These are phyloP conservation scores for Cordyceps cicadae DNA, from an alignment of 2,329 filamentous ascomycete genomes.

Conservation along the genomic window DNA sequence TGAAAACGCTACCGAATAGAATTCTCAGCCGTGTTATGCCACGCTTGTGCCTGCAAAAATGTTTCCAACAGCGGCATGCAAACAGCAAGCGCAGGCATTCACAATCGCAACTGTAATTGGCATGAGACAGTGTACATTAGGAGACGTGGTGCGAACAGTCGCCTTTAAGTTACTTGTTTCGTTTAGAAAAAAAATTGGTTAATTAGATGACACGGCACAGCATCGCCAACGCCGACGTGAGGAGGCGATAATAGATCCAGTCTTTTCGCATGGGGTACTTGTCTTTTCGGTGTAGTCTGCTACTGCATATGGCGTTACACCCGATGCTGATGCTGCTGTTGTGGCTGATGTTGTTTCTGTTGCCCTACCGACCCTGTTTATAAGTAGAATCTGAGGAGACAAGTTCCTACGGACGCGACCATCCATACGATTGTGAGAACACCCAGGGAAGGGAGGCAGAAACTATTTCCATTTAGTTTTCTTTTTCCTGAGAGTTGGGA, in stretches of 20 bases:
- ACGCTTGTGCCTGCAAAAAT: neutral
- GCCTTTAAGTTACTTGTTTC: neutral
- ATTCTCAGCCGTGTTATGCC: neutral
- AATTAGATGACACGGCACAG: neutral
- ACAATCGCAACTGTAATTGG: neutral
- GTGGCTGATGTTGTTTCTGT: too few species aligned
- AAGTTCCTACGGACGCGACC: too few species aligned
- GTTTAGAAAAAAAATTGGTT: neutral
- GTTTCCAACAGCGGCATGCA: neutral
- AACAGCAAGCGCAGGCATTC: neutral
- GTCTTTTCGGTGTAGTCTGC: too few species aligned
- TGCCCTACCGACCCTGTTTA: too few species aligned
- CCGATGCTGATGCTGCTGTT: too few species aligned
- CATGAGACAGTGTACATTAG: neutral
- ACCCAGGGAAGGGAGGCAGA: too few species aligned
- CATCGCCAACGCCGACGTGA: neutral
- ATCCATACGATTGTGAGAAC: too few species aligned
- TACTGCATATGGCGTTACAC: too few species aligned
- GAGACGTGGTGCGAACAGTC: neutral
- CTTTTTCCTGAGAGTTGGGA: too few species aligned
- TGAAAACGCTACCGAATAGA: neutral
- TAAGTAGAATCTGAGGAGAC: too few species aligned
- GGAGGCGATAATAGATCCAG: neutral
- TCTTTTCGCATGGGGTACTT: too few species aligned
- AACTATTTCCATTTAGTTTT: too few species aligned